Evolutionary conservation across 257 asterid species (phyloP).

Genomic region (Catharanthus roseus): DNA sequence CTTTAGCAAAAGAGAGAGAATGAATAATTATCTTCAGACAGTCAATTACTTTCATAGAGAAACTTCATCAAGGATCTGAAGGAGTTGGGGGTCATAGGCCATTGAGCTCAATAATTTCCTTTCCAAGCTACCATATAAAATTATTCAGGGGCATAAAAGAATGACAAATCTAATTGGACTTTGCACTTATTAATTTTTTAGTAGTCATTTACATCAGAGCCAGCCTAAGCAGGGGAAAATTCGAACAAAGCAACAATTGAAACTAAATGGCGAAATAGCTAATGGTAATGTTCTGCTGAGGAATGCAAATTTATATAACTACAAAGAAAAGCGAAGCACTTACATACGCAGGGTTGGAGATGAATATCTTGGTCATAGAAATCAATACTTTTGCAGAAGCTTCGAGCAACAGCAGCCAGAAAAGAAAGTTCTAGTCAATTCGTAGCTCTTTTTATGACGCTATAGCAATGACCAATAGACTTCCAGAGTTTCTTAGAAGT

Average conservation of each 20-base stretch:
- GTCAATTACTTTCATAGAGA: background rate
- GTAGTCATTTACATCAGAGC: background rate
- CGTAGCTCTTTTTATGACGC: background rate
- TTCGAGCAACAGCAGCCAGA: constrained; percentile 85
- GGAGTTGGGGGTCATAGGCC: background rate
- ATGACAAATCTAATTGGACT: background rate
- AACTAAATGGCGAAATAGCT: background rate
- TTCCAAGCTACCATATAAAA: background rate
- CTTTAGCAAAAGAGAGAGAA: background rate
- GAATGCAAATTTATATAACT: background rate
- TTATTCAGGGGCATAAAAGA: background rate
- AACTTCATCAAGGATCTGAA: background rate
- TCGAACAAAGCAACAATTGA: background rate
- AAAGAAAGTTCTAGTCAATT: constrained; percentile 17
- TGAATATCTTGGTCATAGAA: constrained; percentile 91
- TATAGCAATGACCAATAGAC: background rate
- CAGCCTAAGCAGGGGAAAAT: no score
- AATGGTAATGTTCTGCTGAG: background rate
- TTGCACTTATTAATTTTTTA: background rate
- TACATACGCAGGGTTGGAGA: constrained; percentile 70
- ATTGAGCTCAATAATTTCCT: background rate
- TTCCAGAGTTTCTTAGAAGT: background rate
- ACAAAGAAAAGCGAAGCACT: constrained; percentile 29
- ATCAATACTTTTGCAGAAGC: constrained; percentile 78
- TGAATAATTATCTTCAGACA: background rate